These are phyloP conservation scores for Fistulinella cinereoalba DNA, from an alignment of 1,284 basidiomycete species.

Conservation along the genomic window DNA sequence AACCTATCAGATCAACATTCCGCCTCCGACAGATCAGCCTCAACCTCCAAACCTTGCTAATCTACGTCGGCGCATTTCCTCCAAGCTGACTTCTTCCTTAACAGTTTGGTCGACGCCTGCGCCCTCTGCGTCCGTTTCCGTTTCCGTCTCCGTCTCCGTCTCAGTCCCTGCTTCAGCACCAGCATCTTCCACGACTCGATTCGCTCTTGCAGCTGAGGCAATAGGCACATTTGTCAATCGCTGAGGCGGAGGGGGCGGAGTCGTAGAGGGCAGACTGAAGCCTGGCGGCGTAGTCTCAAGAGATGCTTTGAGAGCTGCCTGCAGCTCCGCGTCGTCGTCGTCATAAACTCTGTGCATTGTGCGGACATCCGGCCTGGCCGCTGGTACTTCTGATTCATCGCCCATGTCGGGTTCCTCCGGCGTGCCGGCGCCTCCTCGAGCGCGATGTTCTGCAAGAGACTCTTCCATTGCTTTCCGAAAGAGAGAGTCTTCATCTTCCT, in stretches of 20 bases:
- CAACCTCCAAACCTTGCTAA: slow-evolving; percentile 71
- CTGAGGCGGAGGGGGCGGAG: slow-evolving; percentile 24
- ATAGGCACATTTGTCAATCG: slow-evolving; percentile 11
- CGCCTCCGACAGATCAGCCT: no score
- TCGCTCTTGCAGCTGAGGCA: slow-evolving; percentile 19
- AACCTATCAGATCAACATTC: background rate
- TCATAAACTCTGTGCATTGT: slow-evolving; percentile 57
- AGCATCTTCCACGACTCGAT: slow-evolving; percentile 5
- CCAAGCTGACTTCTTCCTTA: slow-evolving; percentile 50
- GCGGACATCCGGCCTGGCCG: slow-evolving; percentile 2
- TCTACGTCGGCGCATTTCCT: slow-evolving; percentile 75
- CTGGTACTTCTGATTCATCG: slow-evolving; percentile 21
- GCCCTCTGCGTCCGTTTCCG: slow-evolving; percentile 26
- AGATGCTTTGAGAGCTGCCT: slow-evolving; percentile 82
- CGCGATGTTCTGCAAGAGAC: slow-evolving; percentile 39
- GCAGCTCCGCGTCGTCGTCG: slow-evolving; percentile 83
- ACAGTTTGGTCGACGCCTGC: slow-evolving; percentile 14
- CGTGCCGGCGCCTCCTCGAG: slow-evolving; percentile 13
- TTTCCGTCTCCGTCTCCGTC: slow-evolving; percentile 17
- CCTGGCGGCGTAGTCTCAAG: slow-evolving; percentile 64
- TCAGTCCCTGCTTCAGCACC: slow-evolving; percentile 19
- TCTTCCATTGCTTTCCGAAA: slow-evolving; percentile 65
- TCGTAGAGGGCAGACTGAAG: slow-evolving; percentile 42
- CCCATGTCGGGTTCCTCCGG: slow-evolving; percentile 14
- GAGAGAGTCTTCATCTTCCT: slow-evolving; percentile 54